Percentiles rank a stretch among this genome's conserved stretches.
Conservation (phyloP, 495 filamentous ascomycete species). For the Monascus purpureus region DNA sequence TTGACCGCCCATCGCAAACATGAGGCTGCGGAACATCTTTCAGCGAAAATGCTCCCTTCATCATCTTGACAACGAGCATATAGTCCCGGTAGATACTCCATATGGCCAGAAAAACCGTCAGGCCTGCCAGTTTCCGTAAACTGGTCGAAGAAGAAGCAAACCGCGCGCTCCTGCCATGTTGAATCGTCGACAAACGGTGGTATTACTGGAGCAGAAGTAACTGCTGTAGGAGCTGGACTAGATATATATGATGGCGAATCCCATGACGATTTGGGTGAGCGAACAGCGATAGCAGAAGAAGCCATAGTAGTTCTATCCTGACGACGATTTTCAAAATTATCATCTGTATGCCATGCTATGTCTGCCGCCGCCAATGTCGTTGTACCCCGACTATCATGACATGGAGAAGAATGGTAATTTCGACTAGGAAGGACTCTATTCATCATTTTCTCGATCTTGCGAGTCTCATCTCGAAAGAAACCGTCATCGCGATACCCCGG, state of each 20-base stretch:
- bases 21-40: slow-evolving; percentile 9
- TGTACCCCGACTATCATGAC: not conserved
- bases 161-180: slow-evolving; percentile 25
- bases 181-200: slow-evolving; percentile 13
- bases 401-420: not conserved
- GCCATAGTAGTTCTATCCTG: not conserved
- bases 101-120: slow-evolving; percentile 15
- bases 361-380: not conserved
- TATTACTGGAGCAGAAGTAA: not conserved
- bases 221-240: not conserved
- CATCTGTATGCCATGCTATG: no score
- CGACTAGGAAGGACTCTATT: slow-evolving; percentile 4
- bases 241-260: not conserved
- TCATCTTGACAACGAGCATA: slow-evolving; percentile 18
- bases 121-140: slow-evolving; percentile 14
- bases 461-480: slow-evolving; percentile 28
- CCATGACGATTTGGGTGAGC: no score
- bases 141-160: slow-evolving; percentile 34
- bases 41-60: not conserved
- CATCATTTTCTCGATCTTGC: slow-evolving; percentile 15
- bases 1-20: slow-evolving; percentile 28
- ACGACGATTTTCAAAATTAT: no score
- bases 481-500: slow-evolving; percentile 28
- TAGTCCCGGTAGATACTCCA: slow-evolving; percentile 23
- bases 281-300: slow-evolving; percentile 4